Base-by-base conservation (phyloP, 2,329 filamentous ascomycete species). In the Phyllosticta citrichinensis region DNA sequence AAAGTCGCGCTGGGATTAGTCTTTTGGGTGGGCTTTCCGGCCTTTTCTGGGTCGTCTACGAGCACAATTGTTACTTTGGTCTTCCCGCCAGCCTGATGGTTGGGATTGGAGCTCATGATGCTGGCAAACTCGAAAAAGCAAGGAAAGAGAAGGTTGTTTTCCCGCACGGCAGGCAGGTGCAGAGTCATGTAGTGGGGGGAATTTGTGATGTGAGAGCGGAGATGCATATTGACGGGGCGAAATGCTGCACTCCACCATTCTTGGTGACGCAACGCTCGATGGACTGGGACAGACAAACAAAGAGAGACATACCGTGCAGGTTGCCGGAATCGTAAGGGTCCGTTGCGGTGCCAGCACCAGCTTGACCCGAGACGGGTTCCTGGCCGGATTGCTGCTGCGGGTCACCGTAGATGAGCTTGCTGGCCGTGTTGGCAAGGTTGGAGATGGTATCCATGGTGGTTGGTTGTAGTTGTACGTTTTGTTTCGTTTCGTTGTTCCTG, bases 281-380 rank as follows among this genome's bases (percentile, higher is more conserved):
- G 56, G 27, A 54, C 12, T n/a, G 12, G 35, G 25, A 53, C 17
- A 52, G 12, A 22, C 22, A 54, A 47, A 35, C 25, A 47, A 17
- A 19, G 30, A 27, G 22, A 30, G 33, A 54, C 75, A 66, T 72
- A 84, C 79, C 81, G 77, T 83, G 80, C n/a, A 83, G 75, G 71
- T 94, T 94, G 56, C 90, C 90, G 62, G 84, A 84, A 69, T 94
- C 90, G 67, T 86, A 95, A 0, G 90, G 90, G 71, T 93, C 86
- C 12, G 82, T 83, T 52, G 79, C 80, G 24, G 81, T 80, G 4
- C 88, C 87, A 70, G 87, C 77, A 50, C 90, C 90, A 62, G 80
- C 77, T 57, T 83, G 77, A 22, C 90, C 90, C 20, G 88, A 87
- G 53, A 91, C 73, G 19, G 90, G 90, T 75, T 95, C 90, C 66